phyloP scores from a whole-genome alignment of 257 asterid genomes.

The Nicotiana paniculata region DNA sequence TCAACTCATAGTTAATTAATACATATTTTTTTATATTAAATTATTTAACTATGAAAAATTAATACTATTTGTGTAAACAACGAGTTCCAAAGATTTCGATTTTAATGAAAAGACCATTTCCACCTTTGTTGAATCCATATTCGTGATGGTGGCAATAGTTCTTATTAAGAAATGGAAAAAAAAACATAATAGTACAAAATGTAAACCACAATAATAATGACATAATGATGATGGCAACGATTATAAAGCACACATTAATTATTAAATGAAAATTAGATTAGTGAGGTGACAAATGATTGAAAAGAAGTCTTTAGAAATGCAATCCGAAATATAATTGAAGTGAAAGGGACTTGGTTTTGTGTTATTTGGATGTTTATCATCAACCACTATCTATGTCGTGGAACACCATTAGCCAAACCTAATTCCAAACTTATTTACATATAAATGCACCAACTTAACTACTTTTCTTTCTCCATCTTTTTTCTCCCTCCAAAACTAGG shows the following conservation, averaged over 20 bases:
- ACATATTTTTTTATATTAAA: too few relatives aligned
- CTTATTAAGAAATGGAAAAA: neutral
- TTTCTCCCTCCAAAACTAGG: neutral
- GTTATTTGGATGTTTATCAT: neutral
- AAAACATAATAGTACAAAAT: neutral
- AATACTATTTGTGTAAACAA: too few relatives aligned
- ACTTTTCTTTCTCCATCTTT: neutral
- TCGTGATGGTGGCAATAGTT: too few relatives aligned
- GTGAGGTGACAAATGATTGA: neutral
- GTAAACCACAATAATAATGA: neutral
- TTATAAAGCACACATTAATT: neutral
- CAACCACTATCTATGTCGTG: slow-evolving; percentile 3
- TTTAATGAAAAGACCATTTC: too few relatives aligned
- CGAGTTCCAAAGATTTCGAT: too few relatives aligned
- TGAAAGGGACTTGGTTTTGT: slow-evolving; percentile 5
- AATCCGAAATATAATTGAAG: neutral
- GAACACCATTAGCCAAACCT: neutral
- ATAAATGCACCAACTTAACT: neutral
- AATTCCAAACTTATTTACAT: neutral
- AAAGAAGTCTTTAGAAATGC: neutral
- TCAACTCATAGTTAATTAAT: too few relatives aligned
- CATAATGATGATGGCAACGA: neutral
- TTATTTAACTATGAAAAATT: too few relatives aligned
- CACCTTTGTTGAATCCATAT: too few relatives aligned
- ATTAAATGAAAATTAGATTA: neutral